Evolutionary conservation across 371 early-diverging fungal genomes (phyloP), one percentile per base, ranked within the genome.

Genomic region (Blastocladiella emersonii): DNA sequence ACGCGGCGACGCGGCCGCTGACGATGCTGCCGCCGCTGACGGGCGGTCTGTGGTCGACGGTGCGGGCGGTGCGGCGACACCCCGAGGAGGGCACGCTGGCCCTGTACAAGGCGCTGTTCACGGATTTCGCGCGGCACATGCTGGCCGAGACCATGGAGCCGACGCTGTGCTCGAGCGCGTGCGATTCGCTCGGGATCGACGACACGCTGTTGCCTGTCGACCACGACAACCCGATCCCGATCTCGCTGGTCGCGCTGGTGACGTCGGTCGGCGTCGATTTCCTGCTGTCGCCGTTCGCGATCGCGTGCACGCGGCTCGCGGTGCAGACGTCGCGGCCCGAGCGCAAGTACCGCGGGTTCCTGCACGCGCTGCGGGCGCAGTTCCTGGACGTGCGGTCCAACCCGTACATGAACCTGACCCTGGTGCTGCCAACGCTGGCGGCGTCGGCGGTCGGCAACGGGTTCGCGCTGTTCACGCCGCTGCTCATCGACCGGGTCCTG

Each of bases 161-260:
- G 2, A 78, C 83, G 21, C 65, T 91, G 39, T 89, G 90, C 69
- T 79, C 82, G 13, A 65, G 73, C 5, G 65, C 90, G 57, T 89
- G 88, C 70, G 90, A 90, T 59, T 61, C 81, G 35, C 83, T 89
- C 65, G 86, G 84, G 39, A 67, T 89, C 23, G 91, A 90, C 64
- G 86, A 85, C 64, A 84, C 86, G 5, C 57, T 61, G 32, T 21
- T 34, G 35, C 61, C 34, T 0, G 43, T 59, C 37, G 59, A 59
- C 36, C 59, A 41, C 44, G 59, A 59, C 37, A 59, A 59, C 32
- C 59, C 59, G 13, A 17, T 59, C 36, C 59, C 59, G 15, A 84
- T 85, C 27, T 84, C 86, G 19, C 70, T 86, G 55, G 78, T 81
- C 27, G 62, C 87, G 59, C 79, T 90, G 2, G 77, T 76, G 2